Percentiles rank a stretch among this genome's conserved stretches.
These are phyloP conservation scores for Brassica balearica DNA, from an alignment of 441 rosid genomes.

Conservation along the genomic window DNA sequence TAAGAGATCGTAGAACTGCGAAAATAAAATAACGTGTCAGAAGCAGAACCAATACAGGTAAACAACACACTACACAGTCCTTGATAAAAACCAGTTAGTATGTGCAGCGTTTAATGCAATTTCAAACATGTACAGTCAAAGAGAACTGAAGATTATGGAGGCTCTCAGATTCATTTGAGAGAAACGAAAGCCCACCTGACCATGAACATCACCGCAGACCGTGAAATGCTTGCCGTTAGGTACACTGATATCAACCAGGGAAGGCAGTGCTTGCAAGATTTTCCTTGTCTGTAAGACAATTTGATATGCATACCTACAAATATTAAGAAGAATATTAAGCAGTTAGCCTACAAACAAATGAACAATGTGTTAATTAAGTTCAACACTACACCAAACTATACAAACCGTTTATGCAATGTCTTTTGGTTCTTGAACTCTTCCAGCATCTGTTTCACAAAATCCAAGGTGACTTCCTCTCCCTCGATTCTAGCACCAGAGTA, in stretches of 20 bases:
- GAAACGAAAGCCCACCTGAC: conserved; percentile 70
- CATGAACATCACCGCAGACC: conserved; percentile 99
- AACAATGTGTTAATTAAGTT: conserved; percentile 16
- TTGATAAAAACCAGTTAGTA: background rate
- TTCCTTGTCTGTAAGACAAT: conserved; percentile 89
- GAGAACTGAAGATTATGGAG: background rate
- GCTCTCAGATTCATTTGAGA: background rate
- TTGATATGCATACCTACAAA: conserved; percentile 89
- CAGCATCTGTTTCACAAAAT: conserved; percentile 93
- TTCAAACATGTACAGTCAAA: background rate
- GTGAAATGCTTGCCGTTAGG: conserved; percentile 80
- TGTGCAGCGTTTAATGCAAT: background rate
- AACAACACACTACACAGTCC: conserved; percentile 8
- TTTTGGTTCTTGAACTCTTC: conserved; percentile 91
- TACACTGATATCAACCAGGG: conserved; percentile 80
- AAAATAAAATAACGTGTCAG: conserved; percentile 29
- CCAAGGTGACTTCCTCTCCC: conserved; percentile 84
- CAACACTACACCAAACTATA: conserved; percentile 23
- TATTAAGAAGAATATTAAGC: background rate
- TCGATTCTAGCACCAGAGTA: conserved; percentile 92
- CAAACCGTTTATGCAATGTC: conserved; percentile 83
- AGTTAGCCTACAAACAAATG: too few species aligned
- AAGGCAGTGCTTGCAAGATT: conserved; percentile 74
- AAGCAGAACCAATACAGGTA: conserved; percentile 12
- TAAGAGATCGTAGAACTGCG: conserved; percentile 95